Evolutionary conservation across 1,139 yeast species (phyloP).

Genomic region (Suhomyces choctaworum): DNA sequence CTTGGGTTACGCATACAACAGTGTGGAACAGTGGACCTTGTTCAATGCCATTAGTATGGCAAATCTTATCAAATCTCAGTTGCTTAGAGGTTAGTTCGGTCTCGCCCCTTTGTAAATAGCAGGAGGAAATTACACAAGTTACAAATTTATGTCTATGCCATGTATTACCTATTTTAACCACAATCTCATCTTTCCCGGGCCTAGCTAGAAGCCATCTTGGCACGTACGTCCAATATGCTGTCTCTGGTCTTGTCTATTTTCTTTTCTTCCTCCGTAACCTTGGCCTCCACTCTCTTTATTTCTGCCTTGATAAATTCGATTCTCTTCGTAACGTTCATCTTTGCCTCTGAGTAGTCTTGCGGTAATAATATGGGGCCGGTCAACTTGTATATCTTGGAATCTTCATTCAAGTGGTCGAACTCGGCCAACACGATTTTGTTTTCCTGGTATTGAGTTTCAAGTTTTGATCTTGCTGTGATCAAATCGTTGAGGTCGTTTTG

Average conservation of each 20-base stretch:
- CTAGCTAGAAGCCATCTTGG: constrained; percentile 21
- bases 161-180: too few species aligned
- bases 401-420: constrained; percentile 58
- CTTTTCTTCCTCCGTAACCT: constrained; percentile 53
- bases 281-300: constrained; percentile 65
- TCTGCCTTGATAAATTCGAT: constrained; percentile 82
- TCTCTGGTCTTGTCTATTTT: constrained; percentile 51
- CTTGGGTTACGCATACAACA: constrained; percentile 60
- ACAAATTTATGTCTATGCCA: too few species aligned
- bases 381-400: constrained; percentile 76
- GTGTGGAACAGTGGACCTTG: constrained; percentile 70
- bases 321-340: constrained; percentile 79
- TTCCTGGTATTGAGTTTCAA: constrained; percentile 84
- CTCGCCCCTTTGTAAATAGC: too few species aligned
- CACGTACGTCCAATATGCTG: constrained; percentile 46
- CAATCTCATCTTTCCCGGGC: too few species aligned
- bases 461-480: constrained; percentile 61
- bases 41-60: constrained; percentile 68
- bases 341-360: constrained; percentile 81
- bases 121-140: too few species aligned
- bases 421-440: constrained; percentile 89
- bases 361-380: constrained; percentile 93
- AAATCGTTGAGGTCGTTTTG: constrained; percentile 46
- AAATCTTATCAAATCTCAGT: constrained; percentile 70
- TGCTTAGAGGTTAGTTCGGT: constrained; percentile 54